Evolutionary conservation across 2,329 filamentous ascomycete genomes (phyloP).

Genomic region (Hypoxylon sp.): DNA sequence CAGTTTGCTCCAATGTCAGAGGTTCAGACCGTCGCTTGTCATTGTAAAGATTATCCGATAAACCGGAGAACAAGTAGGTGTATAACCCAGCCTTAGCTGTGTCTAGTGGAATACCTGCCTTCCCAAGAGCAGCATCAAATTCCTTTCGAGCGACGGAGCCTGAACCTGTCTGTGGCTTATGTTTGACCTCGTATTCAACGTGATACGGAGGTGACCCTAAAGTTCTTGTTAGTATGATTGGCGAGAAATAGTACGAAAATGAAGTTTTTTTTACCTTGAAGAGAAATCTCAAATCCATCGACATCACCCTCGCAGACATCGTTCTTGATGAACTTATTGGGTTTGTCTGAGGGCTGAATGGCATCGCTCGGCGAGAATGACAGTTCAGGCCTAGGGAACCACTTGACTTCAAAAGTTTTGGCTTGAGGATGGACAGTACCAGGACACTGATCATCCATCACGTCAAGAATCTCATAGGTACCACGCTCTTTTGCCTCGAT

Average conservation of each 20-base stretch:
- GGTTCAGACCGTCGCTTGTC: conserved; percentile 75
- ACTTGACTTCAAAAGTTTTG: conserved; percentile 83
- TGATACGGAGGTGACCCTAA: conserved; percentile 84
- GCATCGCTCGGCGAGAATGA: conserved; percentile 75
- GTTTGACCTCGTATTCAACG: conserved; percentile 83
- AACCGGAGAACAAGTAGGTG: conserved; percentile 85
- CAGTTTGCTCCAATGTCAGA: conserved; percentile 82
- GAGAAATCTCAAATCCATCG: conserved; percentile 84
- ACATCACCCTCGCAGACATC: conserved; percentile 96
- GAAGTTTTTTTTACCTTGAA: conserved; percentile 73
- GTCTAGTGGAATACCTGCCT: conserved; percentile 87
- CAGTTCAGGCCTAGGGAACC: conserved; percentile 85
- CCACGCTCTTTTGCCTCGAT: conserved; percentile 77
- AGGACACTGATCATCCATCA: conserved; percentile 85
- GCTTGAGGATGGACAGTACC: conserved; percentile 83
- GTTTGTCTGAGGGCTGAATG: conserved; percentile 63
- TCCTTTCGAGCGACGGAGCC: conserved; percentile 76
- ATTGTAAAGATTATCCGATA: conserved; percentile 89
- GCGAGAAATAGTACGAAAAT: conserved; percentile 23
- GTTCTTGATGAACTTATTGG: conserved; percentile 76
- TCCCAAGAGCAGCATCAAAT: conserved; percentile 81
- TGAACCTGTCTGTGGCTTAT: conserved; percentile 77
- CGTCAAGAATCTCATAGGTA: conserved; percentile 82
- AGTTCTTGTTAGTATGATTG: conserved; percentile 51
- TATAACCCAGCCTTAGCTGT: conserved; percentile 86